Evolutionary conservation across 257 asterid genomes (phyloP), one percentile per base, ranked within the genome.

Genomic region (Vinca minor): DNA sequence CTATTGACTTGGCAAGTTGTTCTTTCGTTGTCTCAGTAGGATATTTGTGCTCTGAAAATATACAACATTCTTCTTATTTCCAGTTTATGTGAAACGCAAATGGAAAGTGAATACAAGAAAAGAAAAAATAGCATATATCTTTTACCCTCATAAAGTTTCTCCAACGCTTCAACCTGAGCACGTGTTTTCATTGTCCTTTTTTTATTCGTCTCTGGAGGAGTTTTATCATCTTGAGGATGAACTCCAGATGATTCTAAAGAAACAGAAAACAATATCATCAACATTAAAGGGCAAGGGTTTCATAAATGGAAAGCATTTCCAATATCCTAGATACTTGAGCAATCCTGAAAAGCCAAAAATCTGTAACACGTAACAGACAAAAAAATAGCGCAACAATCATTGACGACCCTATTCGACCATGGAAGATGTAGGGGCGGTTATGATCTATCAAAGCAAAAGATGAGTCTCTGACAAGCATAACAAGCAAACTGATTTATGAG

Each of bases 21-120:
- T 72, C 52, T 83, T 93, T 89, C 91, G 83, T 74, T 7, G 82
- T 4, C 78, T 87, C 96, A 18, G 86, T 52, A 63, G 96, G 97
- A 74, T 93, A 87, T 66, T 84, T 93, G 73, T 84, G 94, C 50
- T 89, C 99, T 93, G 88, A 45, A 62, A 74, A 69, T 66, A 57
- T 1, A 20, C 9, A 67, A 61, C 47, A 8, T 29, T 36, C 48
- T 52, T 41, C 65, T 54, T 66, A 54, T 67, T 64, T 59, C 32
- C 42, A 20, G 18, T 45, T 41, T 29, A 18, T 38, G 44, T 32
- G 63, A 59, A 20, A 63, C 29, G 60, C 32, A 52, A 18, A 56
- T 42, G 32, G 52, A 50, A 59, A 41, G 2, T 23, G 31, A 41
- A 39, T 28, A 68, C 49, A 17, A n/a, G n/a, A 59, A 57, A 63